These are phyloP conservation scores for Ligustrum vulgare DNA, from an alignment of 257 asterid genomes.

Conservation along the genomic window DNA sequence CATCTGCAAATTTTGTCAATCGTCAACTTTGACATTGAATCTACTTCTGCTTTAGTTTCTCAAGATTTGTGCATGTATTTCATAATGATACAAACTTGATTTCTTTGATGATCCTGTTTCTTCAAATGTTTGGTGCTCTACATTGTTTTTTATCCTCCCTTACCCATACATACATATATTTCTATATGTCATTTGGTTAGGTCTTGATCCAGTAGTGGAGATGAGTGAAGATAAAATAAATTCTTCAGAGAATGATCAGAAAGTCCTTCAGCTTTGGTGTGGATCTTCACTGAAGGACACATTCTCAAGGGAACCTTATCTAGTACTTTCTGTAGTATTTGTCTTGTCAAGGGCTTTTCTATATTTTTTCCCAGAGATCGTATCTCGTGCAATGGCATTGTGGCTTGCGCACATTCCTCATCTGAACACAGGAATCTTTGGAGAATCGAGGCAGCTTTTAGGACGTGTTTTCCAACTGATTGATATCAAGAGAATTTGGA, in stretches of 20 bases:
- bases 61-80: background rate
- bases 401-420: conserved; percentile 64
- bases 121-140: background rate
- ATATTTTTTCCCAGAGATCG: conserved; percentile 44
- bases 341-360: conserved; percentile 45
- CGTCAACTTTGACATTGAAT: background rate
- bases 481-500: conserved; percentile 63
- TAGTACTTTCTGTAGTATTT: conserved; percentile 42
- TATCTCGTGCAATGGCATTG: conserved; percentile 36
- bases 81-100: too few species aligned
- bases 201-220: conserved; percentile 46
- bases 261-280: conserved; percentile 23
- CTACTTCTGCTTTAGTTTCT: conserved; percentile 3
- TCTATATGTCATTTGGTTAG: conserved; percentile 22
- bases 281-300: conserved; percentile 40
- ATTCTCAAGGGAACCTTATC: conserved; percentile 42
- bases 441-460: conserved; percentile 61
- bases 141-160: conserved; percentile 1
- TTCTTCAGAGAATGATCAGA: conserved; percentile 17
- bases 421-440: conserved; percentile 52
- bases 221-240: conserved; percentile 31
- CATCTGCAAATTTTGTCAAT: too few species aligned
- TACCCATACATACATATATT: background rate
- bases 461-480: conserved; percentile 55
- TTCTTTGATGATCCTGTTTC: too few species aligned